A percentile compares a stretch with the other conserved stretches of the same genome.
These are phyloP conservation scores for Backusella parvicylindrica DNA, from an alignment of 192 early-diverging fungal species.

Conservation along the genomic window DNA sequence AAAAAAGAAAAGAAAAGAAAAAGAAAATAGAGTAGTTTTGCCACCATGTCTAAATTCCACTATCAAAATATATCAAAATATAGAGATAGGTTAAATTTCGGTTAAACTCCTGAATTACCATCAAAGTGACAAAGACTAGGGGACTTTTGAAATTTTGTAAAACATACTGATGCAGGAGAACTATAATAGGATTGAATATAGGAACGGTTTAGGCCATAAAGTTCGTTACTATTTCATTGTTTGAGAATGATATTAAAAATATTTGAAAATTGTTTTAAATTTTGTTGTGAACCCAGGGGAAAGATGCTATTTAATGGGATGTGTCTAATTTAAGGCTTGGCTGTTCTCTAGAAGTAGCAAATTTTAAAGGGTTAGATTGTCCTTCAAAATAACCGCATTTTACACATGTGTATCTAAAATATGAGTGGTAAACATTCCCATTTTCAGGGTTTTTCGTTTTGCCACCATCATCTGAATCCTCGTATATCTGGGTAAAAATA, in stretches of 20 bases:
- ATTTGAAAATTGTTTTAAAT: background rate
- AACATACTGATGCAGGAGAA: background rate
- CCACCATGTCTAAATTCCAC: background rate
- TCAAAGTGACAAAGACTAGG: background rate
- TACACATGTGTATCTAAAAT: background rate
- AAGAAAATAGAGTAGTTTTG: background rate
- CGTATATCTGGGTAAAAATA: background rate
- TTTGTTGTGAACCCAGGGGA: background rate
- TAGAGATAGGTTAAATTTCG: background rate
- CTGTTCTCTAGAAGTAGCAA: background rate
- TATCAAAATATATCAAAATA: background rate
- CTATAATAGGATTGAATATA: no score
- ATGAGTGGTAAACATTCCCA: background rate
- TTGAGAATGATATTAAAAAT: background rate
- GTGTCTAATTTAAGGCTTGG: background rate
- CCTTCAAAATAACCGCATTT: background rate
- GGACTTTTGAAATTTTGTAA: no score
- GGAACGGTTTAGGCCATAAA: background rate
- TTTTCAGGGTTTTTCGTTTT: background rate
- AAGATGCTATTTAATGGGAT: background rate
- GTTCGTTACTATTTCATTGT: background rate
- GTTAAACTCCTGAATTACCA: background rate
- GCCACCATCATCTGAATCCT: background rate
- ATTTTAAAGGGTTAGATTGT: background rate
- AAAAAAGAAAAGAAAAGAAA: no score